phyloP scores from a whole-genome alignment of 352 stramenopile species.

The Pythium pyrilobum region DNA sequence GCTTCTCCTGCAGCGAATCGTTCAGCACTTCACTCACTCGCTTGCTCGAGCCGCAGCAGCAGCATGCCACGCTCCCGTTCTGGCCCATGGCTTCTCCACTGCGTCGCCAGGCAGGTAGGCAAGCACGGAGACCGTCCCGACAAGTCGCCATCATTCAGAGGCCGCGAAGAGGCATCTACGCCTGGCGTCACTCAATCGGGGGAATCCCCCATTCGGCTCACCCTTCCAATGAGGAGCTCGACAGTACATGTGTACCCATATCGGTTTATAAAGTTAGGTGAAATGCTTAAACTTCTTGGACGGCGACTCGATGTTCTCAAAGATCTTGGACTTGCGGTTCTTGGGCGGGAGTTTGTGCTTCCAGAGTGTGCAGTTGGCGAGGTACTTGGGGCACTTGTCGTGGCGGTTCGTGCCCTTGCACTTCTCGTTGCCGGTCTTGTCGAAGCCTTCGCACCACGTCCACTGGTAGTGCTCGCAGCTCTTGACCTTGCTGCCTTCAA shows the following conservation, averaged over 20 bases:
- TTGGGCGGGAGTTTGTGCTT: conserved; percentile 85
- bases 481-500: conserved; percentile 77
- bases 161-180: background rate
- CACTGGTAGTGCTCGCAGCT: conserved; percentile 84
- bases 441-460: conserved; percentile 84
- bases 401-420: conserved; percentile 80
- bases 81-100: conserved; percentile 29
- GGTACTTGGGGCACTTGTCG: conserved; percentile 83
- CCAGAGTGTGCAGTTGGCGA: conserved; percentile 83
- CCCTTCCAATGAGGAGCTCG: background rate
- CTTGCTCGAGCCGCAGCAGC: conserved; percentile 34
- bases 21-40: conserved; percentile 32
- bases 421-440: conserved; percentile 82
- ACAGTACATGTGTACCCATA: conserved; percentile 8
- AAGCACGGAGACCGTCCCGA: background rate
- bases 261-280: conserved; percentile 28
- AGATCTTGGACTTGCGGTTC: conserved; percentile 68
- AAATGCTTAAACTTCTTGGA: conserved; percentile 84
- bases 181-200: too few relatives aligned
- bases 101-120: too few relatives aligned
- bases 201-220: too few relatives aligned
- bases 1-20: conserved; percentile 45
- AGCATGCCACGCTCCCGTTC: conserved; percentile 30
- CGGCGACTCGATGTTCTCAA: conserved; percentile 74
- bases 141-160: background rate